phyloP scores from a whole-genome alignment of 2,329 filamentous ascomycete genomes.

The Fusarium annulatum region DNA sequence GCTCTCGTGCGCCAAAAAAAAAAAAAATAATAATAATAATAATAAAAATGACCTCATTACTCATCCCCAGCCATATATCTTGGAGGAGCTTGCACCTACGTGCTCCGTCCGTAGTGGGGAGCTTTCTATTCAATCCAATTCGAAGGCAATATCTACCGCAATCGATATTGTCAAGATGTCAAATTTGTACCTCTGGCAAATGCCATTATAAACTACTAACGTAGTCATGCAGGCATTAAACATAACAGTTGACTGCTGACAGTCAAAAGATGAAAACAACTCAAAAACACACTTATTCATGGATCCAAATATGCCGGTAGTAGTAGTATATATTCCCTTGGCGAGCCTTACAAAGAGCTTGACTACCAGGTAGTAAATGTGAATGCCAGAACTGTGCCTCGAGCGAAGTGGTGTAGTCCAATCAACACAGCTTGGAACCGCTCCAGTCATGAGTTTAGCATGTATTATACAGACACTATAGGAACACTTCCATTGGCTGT shows the following conservation, averaged over 20 bases:
- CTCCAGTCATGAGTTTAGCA: background rate
- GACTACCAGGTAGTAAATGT: background rate
- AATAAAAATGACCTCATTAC: slow-evolving; percentile 7
- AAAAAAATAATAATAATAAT: too few relatives aligned
- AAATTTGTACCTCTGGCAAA: background rate
- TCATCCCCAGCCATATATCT: background rate
- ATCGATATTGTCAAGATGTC: background rate
- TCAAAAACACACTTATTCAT: background rate
- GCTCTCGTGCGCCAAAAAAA: background rate
- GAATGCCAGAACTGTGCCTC: background rate
- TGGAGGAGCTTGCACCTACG: background rate
- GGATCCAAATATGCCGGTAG: background rate
- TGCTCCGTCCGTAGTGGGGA: too few relatives aligned
- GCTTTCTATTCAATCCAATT: background rate
- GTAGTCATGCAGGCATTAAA: background rate
- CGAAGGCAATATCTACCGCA: background rate
- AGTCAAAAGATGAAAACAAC: background rate
- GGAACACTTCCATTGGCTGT: background rate
- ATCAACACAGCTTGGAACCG: background rate
- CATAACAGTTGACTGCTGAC: background rate
- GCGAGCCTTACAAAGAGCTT: background rate
- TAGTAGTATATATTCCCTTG: too few relatives aligned
- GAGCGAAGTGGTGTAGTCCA: background rate
- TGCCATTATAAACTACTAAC: background rate
- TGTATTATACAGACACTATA: background rate